Evolutionary conservation across 2,329 filamentous ascomycete genomes (phyloP), one percentile per base, ranked within the genome.

Genomic region (Phoma herbarum): DNA sequence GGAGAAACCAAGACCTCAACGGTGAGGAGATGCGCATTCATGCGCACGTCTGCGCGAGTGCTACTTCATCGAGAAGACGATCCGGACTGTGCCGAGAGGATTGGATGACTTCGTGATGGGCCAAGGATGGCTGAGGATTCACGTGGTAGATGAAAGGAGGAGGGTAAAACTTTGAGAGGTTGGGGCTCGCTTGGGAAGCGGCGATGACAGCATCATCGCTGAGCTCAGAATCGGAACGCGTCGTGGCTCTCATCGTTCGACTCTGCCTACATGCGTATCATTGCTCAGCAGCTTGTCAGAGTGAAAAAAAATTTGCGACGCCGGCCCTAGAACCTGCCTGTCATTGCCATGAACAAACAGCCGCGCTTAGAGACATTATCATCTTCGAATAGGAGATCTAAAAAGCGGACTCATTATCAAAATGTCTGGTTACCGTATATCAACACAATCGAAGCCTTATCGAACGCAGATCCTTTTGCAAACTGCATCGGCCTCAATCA

Each of bases 1-100:
- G 63, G 64, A 61, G 60, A 67, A 66, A 60, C 57, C 60, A 65
- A 68, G 63, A 44, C 50, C 2, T 18, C n/a, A n/a, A 22, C 20
- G 22, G 33, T 46, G 56, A 53, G 56, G 50, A 35, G 50, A 59
- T 35, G 50, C 56, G 56, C 50, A 20, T 45, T 31, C 29, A 31
- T 31, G 11, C 29, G 12, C 29, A 31, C 14, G 10, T 14, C 14
- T 39, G 50, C 50, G 56, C 50, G 22, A 50, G 31, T 46, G 33
- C 50, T 59, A 50, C 56, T 47, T 26, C 25, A 42, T 59, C 31
- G 16, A 59, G 56, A 50, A 59, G 51, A 25, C 46, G 50, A 35
- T 54, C 56, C 50, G 50, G 45, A 46, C 49, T 11, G 22, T 46
- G 45, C 50, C 50, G 54, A 54, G 50, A 42, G 41, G 11, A 35